Evolutionary conservation across 1,139 yeast genomes (phyloP).

Genomic region (Meyerozyma sp.): DNA sequence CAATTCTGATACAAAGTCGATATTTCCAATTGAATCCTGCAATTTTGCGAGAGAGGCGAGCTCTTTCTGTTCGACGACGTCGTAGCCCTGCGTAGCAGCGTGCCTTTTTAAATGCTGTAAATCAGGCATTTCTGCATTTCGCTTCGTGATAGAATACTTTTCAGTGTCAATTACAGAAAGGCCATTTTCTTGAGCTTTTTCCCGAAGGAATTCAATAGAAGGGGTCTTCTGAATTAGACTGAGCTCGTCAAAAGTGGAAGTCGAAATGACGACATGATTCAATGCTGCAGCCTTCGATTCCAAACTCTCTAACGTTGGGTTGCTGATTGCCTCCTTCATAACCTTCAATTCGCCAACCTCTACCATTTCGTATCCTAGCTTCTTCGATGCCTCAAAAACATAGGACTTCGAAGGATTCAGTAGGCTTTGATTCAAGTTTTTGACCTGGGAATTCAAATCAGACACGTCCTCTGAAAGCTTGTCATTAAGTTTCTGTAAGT

Average conservation of each 20-base stretch:
- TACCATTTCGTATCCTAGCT: conserved; percentile 3
- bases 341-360: conserved; percentile 5
- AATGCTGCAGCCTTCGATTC: background rate
- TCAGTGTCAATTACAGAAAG: conserved; percentile 2
- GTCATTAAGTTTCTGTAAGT: background rate
- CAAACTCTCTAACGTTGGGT: conserved; percentile 17
- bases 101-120: conserved; percentile 13
- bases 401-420: background rate
- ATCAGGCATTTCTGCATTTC: conserved; percentile 11
- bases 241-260: conserved; percentile 9
- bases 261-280: conserved; percentile 5
- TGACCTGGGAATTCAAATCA: background rate
- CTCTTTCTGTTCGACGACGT: background rate
- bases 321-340: conserved; percentile 8
- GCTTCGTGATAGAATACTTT: background rate
- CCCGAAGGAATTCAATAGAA: conserved; percentile 6
- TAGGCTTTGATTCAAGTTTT: conserved; percentile 14
- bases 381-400: background rate
- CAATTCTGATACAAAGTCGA: background rate
- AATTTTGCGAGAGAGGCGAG: background rate
- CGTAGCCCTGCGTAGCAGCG: conserved; percentile 14
- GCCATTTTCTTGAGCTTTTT: conserved; percentile 12
- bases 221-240: conserved; percentile 2
- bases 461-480: background rate
- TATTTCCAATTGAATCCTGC: background rate